Evolutionary conservation across 164 flowering plant species (phyloP).

Genomic region (Umbellularia californica): DNA sequence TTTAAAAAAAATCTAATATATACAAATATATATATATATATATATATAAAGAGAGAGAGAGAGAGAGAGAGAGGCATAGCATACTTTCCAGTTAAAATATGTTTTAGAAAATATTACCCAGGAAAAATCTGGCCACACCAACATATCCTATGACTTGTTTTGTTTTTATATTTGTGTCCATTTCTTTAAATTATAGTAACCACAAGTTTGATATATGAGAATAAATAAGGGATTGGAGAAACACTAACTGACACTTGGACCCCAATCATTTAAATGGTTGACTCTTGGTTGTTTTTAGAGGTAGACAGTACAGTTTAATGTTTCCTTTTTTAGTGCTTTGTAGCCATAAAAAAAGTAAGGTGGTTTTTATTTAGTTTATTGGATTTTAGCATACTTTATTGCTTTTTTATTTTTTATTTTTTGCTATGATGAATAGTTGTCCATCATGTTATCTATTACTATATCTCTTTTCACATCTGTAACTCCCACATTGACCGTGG

Average conservation of each 20-base stretch:
- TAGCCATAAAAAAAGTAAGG: background rate
- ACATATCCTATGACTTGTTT: background rate
- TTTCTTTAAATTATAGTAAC: background rate
- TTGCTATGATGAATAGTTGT: background rate
- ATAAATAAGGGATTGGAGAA: background rate
- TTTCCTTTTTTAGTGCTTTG: background rate
- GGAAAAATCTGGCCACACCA: background rate
- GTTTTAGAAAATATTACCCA: too few species aligned
- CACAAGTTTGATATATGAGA: background rate
- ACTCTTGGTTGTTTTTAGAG: background rate
- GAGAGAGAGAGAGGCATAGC: background rate
- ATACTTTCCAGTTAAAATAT: background rate
- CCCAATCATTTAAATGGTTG: constrained; percentile 3
- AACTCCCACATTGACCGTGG: too few species aligned
- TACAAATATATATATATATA: background rate
- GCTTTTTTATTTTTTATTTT: background rate
- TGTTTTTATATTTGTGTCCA: background rate
- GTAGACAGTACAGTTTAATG: background rate
- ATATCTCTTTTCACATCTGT: too few species aligned
- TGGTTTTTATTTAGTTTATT: background rate
- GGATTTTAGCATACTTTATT: background rate
- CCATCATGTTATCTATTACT: too few species aligned
- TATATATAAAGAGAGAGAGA: too few species aligned
- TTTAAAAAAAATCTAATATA: background rate
- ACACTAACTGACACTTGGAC: background rate